Evolutionary conservation across 495 filamentous ascomycete genomes (phyloP).

Genomic region (Talaromyces trachyspermus): DNA sequence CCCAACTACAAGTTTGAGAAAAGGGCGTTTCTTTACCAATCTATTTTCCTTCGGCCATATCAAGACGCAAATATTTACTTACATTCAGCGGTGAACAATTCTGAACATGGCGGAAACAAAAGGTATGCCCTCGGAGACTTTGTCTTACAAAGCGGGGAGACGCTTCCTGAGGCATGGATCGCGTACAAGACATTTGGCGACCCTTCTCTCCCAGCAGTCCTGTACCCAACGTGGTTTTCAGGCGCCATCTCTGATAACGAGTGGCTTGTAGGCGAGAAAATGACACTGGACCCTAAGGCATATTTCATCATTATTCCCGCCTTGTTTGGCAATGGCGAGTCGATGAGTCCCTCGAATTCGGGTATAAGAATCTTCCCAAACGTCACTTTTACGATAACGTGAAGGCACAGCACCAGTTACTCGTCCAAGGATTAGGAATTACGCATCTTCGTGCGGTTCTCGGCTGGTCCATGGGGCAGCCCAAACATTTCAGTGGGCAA

Average conservation of each 20-base stretch:
- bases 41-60: too few species aligned
- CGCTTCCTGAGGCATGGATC: slow-evolving; percentile 49
- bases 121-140: slow-evolving; percentile 61
- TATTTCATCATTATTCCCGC: slow-evolving; percentile 67
- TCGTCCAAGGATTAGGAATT: slow-evolving; percentile 57
- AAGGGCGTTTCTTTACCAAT: too few species aligned
- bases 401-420: slow-evolving; percentile 54
- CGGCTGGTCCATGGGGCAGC: slow-evolving; percentile 68
- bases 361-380: slow-evolving; percentile 49
- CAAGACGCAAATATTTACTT: too few species aligned
- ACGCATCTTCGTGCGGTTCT: slow-evolving; percentile 55
- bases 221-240: slow-evolving; percentile 68
- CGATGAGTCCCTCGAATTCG: slow-evolving; percentile 58
- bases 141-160: slow-evolving; percentile 52
- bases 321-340: slow-evolving; percentile 67
- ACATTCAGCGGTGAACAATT: too few species aligned
- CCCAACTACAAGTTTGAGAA: too few species aligned
- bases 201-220: slow-evolving; percentile 51
- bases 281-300: slow-evolving; percentile 49
- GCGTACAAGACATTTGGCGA: slow-evolving; percentile 68
- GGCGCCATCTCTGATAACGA: slow-evolving; percentile 27
- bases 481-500: slow-evolving; percentile 65
- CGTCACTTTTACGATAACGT: slow-evolving; percentile 62
- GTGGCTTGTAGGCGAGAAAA: slow-evolving; percentile 59
- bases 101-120: too few species aligned